A percentile compares a stretch with the other conserved stretches of the same genome.
phyloP scores from a whole-genome alignment of 2,329 filamentous ascomycete genomes.

The Tolypocladium pustulatum region DNA sequence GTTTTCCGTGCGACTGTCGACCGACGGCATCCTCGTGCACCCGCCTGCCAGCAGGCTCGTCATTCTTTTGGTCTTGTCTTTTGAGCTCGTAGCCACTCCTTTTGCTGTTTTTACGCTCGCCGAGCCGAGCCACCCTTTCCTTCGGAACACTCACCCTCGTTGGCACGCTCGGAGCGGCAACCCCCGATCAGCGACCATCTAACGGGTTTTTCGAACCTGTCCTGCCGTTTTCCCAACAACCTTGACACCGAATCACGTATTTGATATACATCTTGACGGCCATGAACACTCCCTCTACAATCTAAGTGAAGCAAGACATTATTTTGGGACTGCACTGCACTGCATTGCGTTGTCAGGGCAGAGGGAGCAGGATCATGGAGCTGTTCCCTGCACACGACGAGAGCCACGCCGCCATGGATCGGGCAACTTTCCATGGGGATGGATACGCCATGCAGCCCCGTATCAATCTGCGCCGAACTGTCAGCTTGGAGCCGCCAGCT shows the following conservation, averaged over 20 bases:
- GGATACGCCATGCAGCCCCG: conserved; percentile 16
- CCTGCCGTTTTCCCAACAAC: not conserved
- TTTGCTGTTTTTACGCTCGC: conserved; percentile 10
- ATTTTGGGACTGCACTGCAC: not conserved
- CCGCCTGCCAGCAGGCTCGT: conserved; percentile 47
- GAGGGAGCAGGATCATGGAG: conserved; percentile 3
- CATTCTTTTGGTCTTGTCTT: conserved; percentile 36
- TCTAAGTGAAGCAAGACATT: conserved; percentile 4
- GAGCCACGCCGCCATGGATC: conserved; percentile 3
- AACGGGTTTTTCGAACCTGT: too few relatives aligned
- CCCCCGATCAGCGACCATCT: not conserved
- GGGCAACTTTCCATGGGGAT: conserved; percentile 6
- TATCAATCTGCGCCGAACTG: conserved; percentile 12
- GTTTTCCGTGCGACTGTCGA: conserved; percentile 21
- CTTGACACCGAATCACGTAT: not conserved
- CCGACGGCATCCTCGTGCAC: conserved; percentile 17
- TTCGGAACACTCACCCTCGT: not conserved
- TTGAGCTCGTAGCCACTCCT: conserved; percentile 26
- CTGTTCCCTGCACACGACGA: not conserved
- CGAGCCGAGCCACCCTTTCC: conserved; percentile 1
- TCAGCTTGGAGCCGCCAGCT: conserved; percentile 5
- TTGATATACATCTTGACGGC: conserved; percentile 10
- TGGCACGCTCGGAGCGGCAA: not conserved
- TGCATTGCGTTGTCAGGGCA: not conserved
- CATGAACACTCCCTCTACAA: conserved; percentile 8